A percentile compares a stretch with the other conserved stretches of the same genome.
Conservation (phyloP, 1,284 basidiomycete species). For the Fistulina hepatica region DNA sequence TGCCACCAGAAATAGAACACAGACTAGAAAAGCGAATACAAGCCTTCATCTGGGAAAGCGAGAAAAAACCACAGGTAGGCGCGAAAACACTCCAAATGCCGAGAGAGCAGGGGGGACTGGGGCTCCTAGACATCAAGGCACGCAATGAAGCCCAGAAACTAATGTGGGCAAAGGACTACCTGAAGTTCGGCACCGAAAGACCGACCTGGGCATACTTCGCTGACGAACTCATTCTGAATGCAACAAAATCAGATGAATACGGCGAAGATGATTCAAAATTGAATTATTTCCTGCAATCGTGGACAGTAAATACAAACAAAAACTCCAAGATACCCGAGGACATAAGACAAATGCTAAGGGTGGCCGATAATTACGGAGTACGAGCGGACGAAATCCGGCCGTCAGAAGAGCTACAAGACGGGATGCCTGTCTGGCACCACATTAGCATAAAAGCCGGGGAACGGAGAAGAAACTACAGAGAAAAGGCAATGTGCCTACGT, state of each 20-base stretch:
- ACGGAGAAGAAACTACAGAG: neutral
- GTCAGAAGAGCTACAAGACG: neutral
- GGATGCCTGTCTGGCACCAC: neutral
- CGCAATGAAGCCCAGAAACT: slow-evolving; percentile 20
- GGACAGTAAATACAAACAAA: slow-evolving; percentile 4
- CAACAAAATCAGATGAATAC: neutral
- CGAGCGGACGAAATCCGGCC: slow-evolving; percentile 4
- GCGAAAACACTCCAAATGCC: slow-evolving; percentile 6
- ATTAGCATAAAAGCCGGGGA: neutral
- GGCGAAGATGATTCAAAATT: neutral
- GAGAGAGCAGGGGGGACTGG: slow-evolving; percentile 13
- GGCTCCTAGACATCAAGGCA: slow-evolving; percentile 15
- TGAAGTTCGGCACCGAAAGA: slow-evolving; percentile 3
- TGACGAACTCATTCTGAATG: slow-evolving; percentile 11
- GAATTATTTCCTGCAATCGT: neutral
- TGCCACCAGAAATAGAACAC: slow-evolving; percentile 13
- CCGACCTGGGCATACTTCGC: slow-evolving; percentile 19
- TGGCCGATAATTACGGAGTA: too few species aligned
- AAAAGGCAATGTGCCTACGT: slow-evolving; percentile 11
- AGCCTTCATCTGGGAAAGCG: slow-evolving; percentile 5
- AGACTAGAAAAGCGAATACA: slow-evolving; percentile 4
- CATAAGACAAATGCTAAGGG: neutral
- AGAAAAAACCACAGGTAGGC: slow-evolving; percentile 5
- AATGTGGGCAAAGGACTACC: slow-evolving; percentile 17
- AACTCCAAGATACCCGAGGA: slow-evolving; percentile 12